Base-by-base conservation (phyloP, 2,329 filamentous ascomycete genomes). In the Phoma sp. region DNA sequence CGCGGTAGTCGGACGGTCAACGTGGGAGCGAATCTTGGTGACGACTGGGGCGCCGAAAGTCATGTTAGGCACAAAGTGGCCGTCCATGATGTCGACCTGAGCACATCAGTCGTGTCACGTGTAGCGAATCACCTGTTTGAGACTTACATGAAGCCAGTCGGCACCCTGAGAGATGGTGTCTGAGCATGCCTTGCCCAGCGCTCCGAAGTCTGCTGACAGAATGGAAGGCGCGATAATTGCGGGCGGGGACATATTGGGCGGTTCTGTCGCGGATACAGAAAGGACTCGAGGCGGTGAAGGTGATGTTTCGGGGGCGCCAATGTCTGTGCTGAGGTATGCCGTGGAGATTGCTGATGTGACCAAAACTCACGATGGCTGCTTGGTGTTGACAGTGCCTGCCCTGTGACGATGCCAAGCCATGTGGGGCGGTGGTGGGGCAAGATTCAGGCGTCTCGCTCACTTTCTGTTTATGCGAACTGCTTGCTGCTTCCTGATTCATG, bases 221-320 rank as follows among this genome's bases (percentile, higher is more conserved):
- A 99, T 98, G n/a, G 93, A 98, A 25, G 95, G 95, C 14, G 93
- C 93, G 69, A 99, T 96, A 76, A 99, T 97, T 40, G 95, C 90
- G 59, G 88, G 87, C 20, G 93, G 95, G 52, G 91, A 82, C 93
- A 98, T 98, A 56, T 34, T 80, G 68, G 64, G 65, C 60, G 65
- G 65, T 17, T 53, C 25, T 47, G 40, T 54, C 34, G 36, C 23
- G 30, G 51, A 29, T 43, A 40, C 23, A 18, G 42, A 42, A 12
- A 17, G 12, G 21, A 14, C 17, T 9, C 14, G 42, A 39, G 12
- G 49, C 34, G 48, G 53, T 33, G 49, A 53, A 48, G n/a, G 18
- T 59, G 57, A 54, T 49, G 54, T 40, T 26, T 34, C n/a, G 17
- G 45, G 23, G 48, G 59, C 56, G 54, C 60, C 64, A 65, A 68